Evolutionary conservation across 176 grass and related monocot genomes (phyloP), one percentile per base, ranked within the genome.

Genomic region (Aegilops tauschii): DNA sequence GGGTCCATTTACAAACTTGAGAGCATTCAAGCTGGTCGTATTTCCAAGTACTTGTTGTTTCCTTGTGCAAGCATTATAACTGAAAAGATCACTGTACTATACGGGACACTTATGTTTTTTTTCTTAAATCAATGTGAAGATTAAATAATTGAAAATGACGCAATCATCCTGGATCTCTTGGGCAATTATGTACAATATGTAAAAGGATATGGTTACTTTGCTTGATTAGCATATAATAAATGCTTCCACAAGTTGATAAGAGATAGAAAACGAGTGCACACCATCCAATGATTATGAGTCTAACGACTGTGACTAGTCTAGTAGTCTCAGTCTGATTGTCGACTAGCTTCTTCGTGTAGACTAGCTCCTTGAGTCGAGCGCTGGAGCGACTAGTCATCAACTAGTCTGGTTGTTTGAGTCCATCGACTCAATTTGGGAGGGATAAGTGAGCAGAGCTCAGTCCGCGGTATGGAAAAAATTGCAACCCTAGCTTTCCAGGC

Each of bases 121-220:
- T 45, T 80, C 69, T 64, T 69, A 5, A 45, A 30, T 39, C 65
- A 37, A 12, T 45, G 31, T 25, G 65, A 73, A 45, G 32, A 5
- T 84, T 74, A 45, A 74, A 62, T 36, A 29, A 73, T 74, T 63
- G 71, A 45, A 83, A 62, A 6, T 12, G 69, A n/a, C 8, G 47
- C 65, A n/a, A 9, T 67, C 16, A 40, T 82, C 21, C 21, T 6
- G 20, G 6, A 58, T 36, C 34, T 80, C 71, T 42, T 42, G 61
- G 54, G 76, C 30, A 76, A 40, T 16, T n/a, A 31, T 76, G 45
- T 77, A 82, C 1, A 27, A 14, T 81, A 9, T 66, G 61, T 5
- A 65, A 65, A 64, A 14, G 65, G 42, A 35, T 68, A 34, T 81
- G 27, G 63, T 23, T 68, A 68, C 79, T 49, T 29, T 3, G 16